Evolutionary conservation across 164 flowering plant genomes (phyloP).

Genomic region (Cinnamomum micranthum): DNA sequence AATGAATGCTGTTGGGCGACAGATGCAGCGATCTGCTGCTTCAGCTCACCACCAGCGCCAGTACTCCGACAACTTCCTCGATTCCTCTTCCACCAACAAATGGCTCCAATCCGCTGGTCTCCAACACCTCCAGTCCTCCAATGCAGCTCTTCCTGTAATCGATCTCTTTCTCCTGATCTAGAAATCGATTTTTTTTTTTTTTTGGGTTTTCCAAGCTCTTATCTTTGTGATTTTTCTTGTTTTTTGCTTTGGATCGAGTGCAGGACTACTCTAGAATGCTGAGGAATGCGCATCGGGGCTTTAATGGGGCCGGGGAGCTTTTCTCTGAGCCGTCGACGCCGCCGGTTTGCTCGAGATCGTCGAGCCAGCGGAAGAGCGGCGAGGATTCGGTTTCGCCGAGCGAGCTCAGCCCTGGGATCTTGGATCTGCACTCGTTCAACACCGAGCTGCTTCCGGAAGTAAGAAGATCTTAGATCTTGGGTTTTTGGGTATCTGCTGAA

Average conservation of each 20-base stretch:
- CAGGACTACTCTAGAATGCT: slow-evolving; percentile 56
- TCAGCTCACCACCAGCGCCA: slow-evolving; percentile 74
- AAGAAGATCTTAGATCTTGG: slow-evolving; percentile 1
- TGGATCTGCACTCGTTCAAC: slow-evolving; percentile 92
- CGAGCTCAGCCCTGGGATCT: slow-evolving; percentile 77
- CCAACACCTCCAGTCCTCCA: slow-evolving; percentile 49
- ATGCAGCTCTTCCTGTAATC: slow-evolving; percentile 34
- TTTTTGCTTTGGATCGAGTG: not conserved
- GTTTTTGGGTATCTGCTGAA: not conserved
- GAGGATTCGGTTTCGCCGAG: slow-evolving; percentile 46
- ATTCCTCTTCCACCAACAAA: slow-evolving; percentile 45
- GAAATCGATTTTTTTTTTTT: not conserved
- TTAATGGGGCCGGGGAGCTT: slow-evolving; percentile 47
- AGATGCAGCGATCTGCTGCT: slow-evolving; percentile 59
- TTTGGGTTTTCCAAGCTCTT: not conserved
- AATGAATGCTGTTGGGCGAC: slow-evolving; percentile 64
- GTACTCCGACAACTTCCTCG: slow-evolving; percentile 68
- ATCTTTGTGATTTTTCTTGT: slow-evolving; percentile 9
- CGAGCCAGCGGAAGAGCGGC: slow-evolving; percentile 44
- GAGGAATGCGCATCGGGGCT: slow-evolving; percentile 48
- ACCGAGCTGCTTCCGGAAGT: slow-evolving; percentile 86
- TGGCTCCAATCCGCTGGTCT: slow-evolving; percentile 74
- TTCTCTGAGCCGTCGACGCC: slow-evolving; percentile 61
- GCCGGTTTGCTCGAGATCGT: slow-evolving; percentile 34
- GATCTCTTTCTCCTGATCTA: not conserved